Base-by-base conservation (phyloP, 2,329 filamentous ascomycete genomes). In the Aspergillus fijiensis region DNA sequence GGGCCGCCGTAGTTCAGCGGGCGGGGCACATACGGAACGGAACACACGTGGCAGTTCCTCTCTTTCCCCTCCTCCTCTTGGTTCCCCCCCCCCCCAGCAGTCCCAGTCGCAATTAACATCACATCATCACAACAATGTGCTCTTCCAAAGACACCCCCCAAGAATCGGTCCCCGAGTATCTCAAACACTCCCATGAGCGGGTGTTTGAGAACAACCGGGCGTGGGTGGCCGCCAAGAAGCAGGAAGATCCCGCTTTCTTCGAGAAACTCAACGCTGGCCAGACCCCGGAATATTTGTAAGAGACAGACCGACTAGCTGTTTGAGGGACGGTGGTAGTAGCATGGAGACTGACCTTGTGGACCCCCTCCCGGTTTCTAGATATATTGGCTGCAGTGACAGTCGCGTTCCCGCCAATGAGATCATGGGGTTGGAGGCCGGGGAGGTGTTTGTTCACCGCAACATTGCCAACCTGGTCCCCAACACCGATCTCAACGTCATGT, bases 401-500 rank as follows among this genome's bases (percentile, higher is more conserved):
- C 89, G 92, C 65, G 88, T 91, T 67, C 91, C 92, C 1, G 92
- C 95, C 77, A 94, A 90, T 5, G 92, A 88, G 52, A 84, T 96
- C 70, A 84, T 93, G 29, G 88, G 89, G 70, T 83, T 92, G 60
- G 84, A 91, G 70, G 90, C 91, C 3, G 91, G 92, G 60, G 91
- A 96, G 69, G 87, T 96, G 67, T 96, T 96, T 75, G 89, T 92
- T 55, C 91, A 96, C 81, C 89, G 92, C 73, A 96, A 96, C 81
- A 93, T 96, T 74, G 91, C 90, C 76, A 96, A 96, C 80, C 86
- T 94, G 70, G 79, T 96, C 64, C 86, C 87, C 59, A 80, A 87
- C 21, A 87, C 86, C 68, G 92, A 96, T 74, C 84, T 94, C 74
- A 91, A 86, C 78, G 87, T 87, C 35, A 83, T 86, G 11, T 85